phyloP scores from a whole-genome alignment of 148 eudicot species.

The Nyssa sinensis region DNA sequence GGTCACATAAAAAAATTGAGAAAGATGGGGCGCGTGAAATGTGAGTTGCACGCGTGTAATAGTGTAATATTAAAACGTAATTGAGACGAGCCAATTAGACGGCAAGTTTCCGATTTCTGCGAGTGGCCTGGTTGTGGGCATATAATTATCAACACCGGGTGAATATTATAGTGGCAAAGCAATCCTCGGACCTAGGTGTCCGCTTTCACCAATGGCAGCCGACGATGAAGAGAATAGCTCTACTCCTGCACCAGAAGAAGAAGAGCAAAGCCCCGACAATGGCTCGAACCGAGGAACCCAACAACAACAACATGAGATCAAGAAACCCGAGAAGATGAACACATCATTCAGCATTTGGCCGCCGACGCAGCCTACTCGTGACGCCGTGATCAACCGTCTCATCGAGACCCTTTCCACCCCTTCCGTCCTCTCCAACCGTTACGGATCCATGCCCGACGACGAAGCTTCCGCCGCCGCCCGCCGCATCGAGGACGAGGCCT shows the following conservation, averaged over 20 bases:
- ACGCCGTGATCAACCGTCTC: slow-evolving; percentile 69
- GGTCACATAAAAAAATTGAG: no score
- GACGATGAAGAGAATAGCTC: neutral
- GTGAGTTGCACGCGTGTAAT: no score
- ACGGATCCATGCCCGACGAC: slow-evolving; percentile 55
- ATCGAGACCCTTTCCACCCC: slow-evolving; percentile 72
- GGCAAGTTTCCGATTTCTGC: no score
- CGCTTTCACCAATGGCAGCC: neutral
- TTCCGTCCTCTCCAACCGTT: slow-evolving; percentile 82
- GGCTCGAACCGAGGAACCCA: slow-evolving; percentile 34
- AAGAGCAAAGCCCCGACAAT: slow-evolving; percentile 19
- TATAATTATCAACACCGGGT: no score
- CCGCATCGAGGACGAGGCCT: slow-evolving; percentile 71
- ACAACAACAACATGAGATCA: neutral
- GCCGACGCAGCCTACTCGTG: slow-evolving; percentile 82
- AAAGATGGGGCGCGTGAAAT: no score
- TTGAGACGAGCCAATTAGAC: no score
- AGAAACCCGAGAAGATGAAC: slow-evolving; percentile 20
- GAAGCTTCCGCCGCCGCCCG: slow-evolving; percentile 62
- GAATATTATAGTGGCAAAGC: no score
- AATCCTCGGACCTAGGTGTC: neutral
- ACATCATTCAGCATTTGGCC: slow-evolving; percentile 90
- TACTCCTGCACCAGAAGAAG: neutral
- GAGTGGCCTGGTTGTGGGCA: no score
- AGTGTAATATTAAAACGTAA: no score